Evolutionary conservation across 2,329 filamentous ascomycete species (phyloP).

Genomic region (Calonectria hawksworthii): DNA sequence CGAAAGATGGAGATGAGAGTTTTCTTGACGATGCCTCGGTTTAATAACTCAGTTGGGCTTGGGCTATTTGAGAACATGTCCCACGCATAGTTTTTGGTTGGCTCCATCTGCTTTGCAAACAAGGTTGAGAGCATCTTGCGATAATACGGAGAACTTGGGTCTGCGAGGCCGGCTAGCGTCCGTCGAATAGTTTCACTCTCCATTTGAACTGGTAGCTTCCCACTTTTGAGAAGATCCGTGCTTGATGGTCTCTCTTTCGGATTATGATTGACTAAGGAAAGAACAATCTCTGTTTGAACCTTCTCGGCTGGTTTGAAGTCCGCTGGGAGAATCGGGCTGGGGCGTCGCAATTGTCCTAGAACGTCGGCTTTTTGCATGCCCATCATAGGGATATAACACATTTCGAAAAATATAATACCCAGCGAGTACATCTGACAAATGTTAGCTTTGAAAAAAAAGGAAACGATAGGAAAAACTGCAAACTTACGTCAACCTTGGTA

Average conservation of each 20-base stretch:
- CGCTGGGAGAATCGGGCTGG: conserved; percentile 76
- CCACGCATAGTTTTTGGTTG: conserved; percentile 86
- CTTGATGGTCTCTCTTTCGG: conserved; percentile 88
- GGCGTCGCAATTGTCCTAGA: conserved; percentile 77
- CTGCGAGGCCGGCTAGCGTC: conserved; percentile 83
- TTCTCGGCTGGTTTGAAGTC: conserved; percentile 80
- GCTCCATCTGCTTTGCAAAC: conserved; percentile 82
- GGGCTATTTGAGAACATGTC: conserved; percentile 74
- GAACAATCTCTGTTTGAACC: conserved; percentile 83
- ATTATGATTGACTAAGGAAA: conserved; percentile 84
- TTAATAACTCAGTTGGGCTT: conserved; percentile 73
- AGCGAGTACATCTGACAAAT: conserved; percentile 88
- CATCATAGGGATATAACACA: conserved; percentile 82
- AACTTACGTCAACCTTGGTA: conserved; percentile 87
- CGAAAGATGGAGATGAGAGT: conserved; percentile 84
- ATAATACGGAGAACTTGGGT: conserved; percentile 89
- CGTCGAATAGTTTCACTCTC: conserved; percentile 92
- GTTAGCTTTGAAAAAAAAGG: conserved; percentile 13
- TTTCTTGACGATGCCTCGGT: conserved; percentile 81
- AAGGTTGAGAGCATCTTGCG: conserved; percentile 89
- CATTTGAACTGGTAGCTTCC: conserved; percentile 90
- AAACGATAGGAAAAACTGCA: neutral
- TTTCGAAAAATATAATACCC: conserved; percentile 98
- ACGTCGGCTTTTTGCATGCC: conserved; percentile 76
- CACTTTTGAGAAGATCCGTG: conserved; percentile 84